Base-by-base conservation (phyloP, 73 alveolate genomes). In the Symbiodinium natans region DNA sequence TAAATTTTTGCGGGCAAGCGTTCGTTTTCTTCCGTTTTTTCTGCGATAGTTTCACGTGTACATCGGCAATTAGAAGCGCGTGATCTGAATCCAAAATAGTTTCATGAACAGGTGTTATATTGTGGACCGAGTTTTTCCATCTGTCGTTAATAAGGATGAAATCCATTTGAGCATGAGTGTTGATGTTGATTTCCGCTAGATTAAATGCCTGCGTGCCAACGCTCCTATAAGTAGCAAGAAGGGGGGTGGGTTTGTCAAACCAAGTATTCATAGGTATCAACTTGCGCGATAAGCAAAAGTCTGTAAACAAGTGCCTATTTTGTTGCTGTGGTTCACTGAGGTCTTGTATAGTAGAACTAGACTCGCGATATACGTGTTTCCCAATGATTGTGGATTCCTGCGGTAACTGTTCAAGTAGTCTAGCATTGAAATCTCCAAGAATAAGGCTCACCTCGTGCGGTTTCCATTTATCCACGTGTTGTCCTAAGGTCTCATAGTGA, bases 391-490 rank as follows among this genome's bases (percentile, higher is more conserved):
- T 59, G 19, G 40, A 8, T 46, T 84, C 93, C 15, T 84, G 74
- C 8, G 80, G 80, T 7, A 84, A 36, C 31, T n/a, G 52, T n/a
- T 84, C 93, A 75, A 84, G 27, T 6, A 84, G 77, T 29, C 93
- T 84, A 5, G 93, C 93, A 17, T 84, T 84, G 77, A 84, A 84
- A n/a, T 84, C 93, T 25, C 93, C 93, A 10, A 84, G 10, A 9
- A 84, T 31, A 8, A 84, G 6, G 39, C 46, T 84, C 34, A 84
- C 46, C 25, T 46, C 93, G 34, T 84, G 93, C 25, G 10, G 3
- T 9, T 6, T 21, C 46, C n/a, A 43, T 27, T 29, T 34, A 3
- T 25, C 4, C 25, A n/a, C 31, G 8, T 27, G 34, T 0, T 84
- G 77, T 3, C 19, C 5, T 8, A 84, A 48, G 13, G 1, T 25